A percentile compares a stretch with the other conserved stretches of the same genome.
Conservation (phyloP, 768 basidiomycete species). For the Pulveroboletus sp. region DNA sequence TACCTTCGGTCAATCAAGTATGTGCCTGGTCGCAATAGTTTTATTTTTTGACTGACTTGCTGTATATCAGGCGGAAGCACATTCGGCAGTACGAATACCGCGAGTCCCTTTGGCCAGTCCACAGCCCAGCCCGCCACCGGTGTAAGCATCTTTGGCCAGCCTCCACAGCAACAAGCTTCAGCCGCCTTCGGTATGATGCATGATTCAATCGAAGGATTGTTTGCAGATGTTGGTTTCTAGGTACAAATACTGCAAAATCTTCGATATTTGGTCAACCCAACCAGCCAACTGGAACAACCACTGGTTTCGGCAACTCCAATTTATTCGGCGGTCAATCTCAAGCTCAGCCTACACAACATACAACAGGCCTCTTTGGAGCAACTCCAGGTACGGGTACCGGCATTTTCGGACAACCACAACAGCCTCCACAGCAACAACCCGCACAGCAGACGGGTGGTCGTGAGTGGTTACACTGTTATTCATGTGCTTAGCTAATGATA, state of each 20-base stretch:
- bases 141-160: constrained; percentile 35
- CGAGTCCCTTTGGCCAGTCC: constrained; percentile 29
- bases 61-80: constrained; percentile 15
- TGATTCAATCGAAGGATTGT: constrained; percentile 9
- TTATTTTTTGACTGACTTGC: background rate
- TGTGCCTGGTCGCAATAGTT: background rate
- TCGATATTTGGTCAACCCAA: constrained; percentile 47
- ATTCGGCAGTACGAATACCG: constrained; percentile 22
- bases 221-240: constrained; percentile 16
- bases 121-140: constrained; percentile 20
- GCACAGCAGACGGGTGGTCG: constrained; percentile 37
- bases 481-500: constrained; percentile 4
- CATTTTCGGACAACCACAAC: constrained; percentile 34
- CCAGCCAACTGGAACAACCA: constrained; percentile 37
- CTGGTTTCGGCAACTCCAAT: constrained; percentile 33
- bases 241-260: constrained; percentile 39
- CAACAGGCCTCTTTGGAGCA: constrained; percentile 31
- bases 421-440: constrained; percentile 35
- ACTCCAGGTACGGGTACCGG: constrained; percentile 19
- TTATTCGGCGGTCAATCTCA: constrained; percentile 28
- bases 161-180: constrained; percentile 34
- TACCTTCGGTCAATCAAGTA: constrained; percentile 27
- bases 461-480: constrained; percentile 21
- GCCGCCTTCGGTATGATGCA: constrained; percentile 42
- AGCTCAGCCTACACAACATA: constrained; percentile 21